Base-by-base conservation (phyloP, 257 asterid species). In the Oldenlandia corymbosa region DNA sequence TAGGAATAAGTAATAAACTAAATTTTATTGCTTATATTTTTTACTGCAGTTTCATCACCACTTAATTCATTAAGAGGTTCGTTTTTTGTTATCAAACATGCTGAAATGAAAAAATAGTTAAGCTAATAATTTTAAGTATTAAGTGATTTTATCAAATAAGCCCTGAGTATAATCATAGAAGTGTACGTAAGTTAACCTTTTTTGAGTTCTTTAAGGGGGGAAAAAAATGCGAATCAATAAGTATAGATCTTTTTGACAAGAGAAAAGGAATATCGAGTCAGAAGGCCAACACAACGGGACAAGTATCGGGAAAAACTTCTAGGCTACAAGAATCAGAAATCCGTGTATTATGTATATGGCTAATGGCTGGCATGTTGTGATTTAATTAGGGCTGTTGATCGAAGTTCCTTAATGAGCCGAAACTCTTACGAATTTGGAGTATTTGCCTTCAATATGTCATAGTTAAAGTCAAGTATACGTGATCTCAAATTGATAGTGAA, bases 121-220 rank as follows among this genome's bases (percentile, higher is more conserved):
- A n/a, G n/a, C n/a, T n/a, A n/a, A n/a, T n/a, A n/a, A n/a, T n/a
- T n/a, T n/a, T n/a, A n/a, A n/a, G n/a, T n/a, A n/a, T n/a, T n/a
- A n/a, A n/a, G n/a, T n/a, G n/a, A n/a, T n/a, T n/a, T n/a, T n/a
- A n/a, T n/a, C n/a, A n/a, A n/a, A n/a, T n/a, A n/a, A n/a, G n/a
- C n/a, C n/a, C n/a, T n/a, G n/a, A n/a, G n/a, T n/a, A n/a, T n/a
- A n/a, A n/a, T n/a, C n/a, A n/a, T n/a, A n/a, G n/a, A n/a, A n/a
- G n/a, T n/a, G n/a, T n/a, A 43, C 12, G 16, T 50, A 62, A 16
- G 30, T 65, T 52, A 31, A 53, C 34, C 68, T 68, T 14, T 61
- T 53, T 45, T 52, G 55, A 18, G 13, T 62, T 45, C 46, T 32
- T 57, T 26, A 18, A 45, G n/a, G n/a, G n/a, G 2, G 3, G n/a